Conservation (phyloP, 116 monocot genomes). For the Phalaenopsis hybrid region DNA sequence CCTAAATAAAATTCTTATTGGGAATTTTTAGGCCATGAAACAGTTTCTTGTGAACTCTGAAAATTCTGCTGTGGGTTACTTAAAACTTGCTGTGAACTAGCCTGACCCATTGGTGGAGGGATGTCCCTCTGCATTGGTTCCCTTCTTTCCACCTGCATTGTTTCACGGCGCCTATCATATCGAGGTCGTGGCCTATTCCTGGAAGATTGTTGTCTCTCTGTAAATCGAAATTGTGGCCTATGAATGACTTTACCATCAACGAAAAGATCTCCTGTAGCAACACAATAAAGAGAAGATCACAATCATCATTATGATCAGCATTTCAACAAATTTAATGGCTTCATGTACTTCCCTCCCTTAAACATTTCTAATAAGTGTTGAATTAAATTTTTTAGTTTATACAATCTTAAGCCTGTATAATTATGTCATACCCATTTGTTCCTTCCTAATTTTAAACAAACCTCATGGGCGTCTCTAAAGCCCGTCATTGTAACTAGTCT, state of each 20-base stretch:
- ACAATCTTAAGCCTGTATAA: neutral
- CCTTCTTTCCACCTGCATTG: constrained; percentile 70
- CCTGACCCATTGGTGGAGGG: constrained; percentile 9
- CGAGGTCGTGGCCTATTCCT: constrained; percentile 68
- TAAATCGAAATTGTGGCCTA: constrained; percentile 80
- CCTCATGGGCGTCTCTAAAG: neutral
- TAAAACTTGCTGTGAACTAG: neutral
- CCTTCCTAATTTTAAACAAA: neutral
- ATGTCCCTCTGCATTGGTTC: constrained; percentile 37
- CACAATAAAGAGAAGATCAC: neutral
- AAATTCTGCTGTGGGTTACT: constrained; percentile 1
- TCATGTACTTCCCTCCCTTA: neutral
- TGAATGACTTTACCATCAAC: constrained; percentile 89
- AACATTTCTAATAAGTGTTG: neutral
- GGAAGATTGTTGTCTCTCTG: constrained; percentile 63
- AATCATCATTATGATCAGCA: neutral
- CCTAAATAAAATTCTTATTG: constrained; percentile 2
- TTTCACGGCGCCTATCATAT: constrained; percentile 69
- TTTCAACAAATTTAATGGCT: neutral
- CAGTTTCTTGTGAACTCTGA: constrained; percentile 11
- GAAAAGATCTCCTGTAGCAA: constrained; percentile 73
- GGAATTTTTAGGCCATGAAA: constrained; percentile 2
- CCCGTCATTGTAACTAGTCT: neutral
- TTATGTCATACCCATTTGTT: neutral
- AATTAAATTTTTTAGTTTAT: neutral